A percentile compares a stretch with the other conserved stretches of the same genome.
Conservation (phyloP, 176 grass and related monocot species). For the Panicum miliaceum region DNA sequence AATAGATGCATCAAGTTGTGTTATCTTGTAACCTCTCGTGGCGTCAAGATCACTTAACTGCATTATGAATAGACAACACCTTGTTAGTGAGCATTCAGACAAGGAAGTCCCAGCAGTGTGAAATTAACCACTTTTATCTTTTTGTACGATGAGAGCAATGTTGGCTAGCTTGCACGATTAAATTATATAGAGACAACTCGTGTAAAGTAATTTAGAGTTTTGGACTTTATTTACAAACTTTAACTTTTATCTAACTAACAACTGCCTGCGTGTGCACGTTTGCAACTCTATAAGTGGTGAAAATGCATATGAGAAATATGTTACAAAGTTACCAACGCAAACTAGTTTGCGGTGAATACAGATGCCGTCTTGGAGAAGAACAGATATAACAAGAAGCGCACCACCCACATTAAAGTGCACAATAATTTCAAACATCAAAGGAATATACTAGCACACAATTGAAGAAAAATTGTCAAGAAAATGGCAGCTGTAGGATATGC, state of each 20-base stretch:
- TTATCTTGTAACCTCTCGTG: not conserved
- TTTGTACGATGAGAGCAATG: slow-evolving; percentile 12
- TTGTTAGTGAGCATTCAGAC: not conserved
- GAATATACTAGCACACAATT: not conserved
- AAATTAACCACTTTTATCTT: not conserved
- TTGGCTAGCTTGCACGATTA: slow-evolving; percentile 5
- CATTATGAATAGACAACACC: not conserved
- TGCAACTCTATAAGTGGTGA: not conserved
- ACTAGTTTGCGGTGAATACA: not conserved
- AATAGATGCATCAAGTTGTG: not conserved
- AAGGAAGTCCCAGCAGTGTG: not conserved
- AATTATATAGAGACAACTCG: slow-evolving; percentile 18
- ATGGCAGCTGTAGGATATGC: not conserved
- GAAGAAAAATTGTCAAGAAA: not conserved
- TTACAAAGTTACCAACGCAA: not conserved
- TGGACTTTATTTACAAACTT: not conserved
- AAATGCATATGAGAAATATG: not conserved
- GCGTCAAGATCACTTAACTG: slow-evolving; percentile 24
- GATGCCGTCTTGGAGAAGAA: not conserved
- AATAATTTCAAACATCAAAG: not conserved
- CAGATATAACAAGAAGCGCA: not conserved
- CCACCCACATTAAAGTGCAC: not conserved
- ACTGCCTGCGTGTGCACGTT: not conserved
- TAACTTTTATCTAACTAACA: not conserved
- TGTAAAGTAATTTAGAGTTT: slow-evolving; percentile 1